These are phyloP conservation scores for Lactifluus piperatus DNA, from an alignment of 768 basidiomycete genomes.

Conservation along the genomic window DNA sequence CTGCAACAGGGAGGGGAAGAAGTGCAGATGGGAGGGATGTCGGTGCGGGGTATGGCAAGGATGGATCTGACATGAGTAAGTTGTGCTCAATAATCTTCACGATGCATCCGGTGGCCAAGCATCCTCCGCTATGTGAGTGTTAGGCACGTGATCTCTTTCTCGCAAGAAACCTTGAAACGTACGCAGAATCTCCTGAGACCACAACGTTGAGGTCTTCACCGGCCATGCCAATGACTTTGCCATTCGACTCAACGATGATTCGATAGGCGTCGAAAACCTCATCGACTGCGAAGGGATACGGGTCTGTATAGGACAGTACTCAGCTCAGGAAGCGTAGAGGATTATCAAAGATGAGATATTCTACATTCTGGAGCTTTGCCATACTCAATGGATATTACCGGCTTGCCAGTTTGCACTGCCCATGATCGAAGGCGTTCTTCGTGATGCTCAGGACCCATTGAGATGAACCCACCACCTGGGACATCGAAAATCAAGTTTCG, in stretches of 20 bases:
- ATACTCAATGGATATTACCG: constrained; percentile 84
- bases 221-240: constrained; percentile 78
- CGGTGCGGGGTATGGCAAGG: constrained; percentile 6
- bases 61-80: constrained; percentile 23
- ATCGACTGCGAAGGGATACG: constrained; percentile 94
- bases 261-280: constrained; percentile 90
- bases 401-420: constrained; percentile 70
- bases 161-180: constrained; percentile 29
- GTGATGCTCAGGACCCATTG: constrained; percentile 94
- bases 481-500: constrained; percentile 80
- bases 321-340: constrained; percentile 1
- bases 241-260: constrained; percentile 71
- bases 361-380: constrained; percentile 95
- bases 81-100: constrained; percentile 72
- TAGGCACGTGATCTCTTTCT: constrained; percentile 9
- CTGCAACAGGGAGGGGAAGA: constrained; percentile 67
- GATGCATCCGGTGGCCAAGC: constrained; percentile 77
- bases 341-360: constrained; percentile 20
- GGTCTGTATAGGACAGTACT: constrained; percentile 44
- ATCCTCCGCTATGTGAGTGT: constrained; percentile 59
- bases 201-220: constrained; percentile 73
- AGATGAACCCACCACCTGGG: constrained; percentile 95
- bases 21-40: constrained; percentile 26
- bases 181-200: constrained; percentile 96
- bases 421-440: constrained; percentile 87